Evolutionary conservation across 805 yeast genomes (phyloP).

Genomic region (Candida taoyuanica): DNA sequence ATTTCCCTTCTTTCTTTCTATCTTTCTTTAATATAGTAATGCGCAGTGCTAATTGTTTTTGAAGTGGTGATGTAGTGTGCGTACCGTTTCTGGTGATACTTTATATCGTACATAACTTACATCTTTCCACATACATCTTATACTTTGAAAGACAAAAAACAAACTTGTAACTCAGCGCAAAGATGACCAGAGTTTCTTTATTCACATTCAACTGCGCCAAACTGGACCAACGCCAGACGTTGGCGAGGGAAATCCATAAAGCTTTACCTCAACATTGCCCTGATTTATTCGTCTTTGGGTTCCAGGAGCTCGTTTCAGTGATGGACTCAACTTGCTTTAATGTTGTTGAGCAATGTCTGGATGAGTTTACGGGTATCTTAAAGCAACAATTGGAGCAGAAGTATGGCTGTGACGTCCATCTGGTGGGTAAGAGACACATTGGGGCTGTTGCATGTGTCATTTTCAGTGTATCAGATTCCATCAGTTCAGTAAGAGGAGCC

Average conservation of each 20-base stretch:
- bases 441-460: slow-evolving; percentile 59
- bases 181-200: slow-evolving; percentile 15
- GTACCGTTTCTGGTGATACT: neutral
- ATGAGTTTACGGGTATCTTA: too few species aligned
- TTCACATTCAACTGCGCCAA: slow-evolving; percentile 58
- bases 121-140: too few species aligned
- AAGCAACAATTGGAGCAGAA: too few species aligned
- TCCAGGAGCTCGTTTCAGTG: slow-evolving; percentile 58
- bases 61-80: too few species aligned
- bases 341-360: slow-evolving; percentile 34
- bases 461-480: slow-evolving; percentile 29
- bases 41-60: too few species aligned
- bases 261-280: slow-evolving; percentile 34
- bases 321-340: slow-evolving; percentile 47
- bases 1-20: neutral
- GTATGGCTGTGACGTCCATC: neutral
- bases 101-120: too few species aligned
- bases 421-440: slow-evolving; percentile 34
- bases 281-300: slow-evolving; percentile 54
- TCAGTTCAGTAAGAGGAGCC: slow-evolving; percentile 1
- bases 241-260: slow-evolving; percentile 13
- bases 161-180: too few species aligned
- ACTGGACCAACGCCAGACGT: slow-evolving; percentile 27
- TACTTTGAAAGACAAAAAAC: too few species aligned
- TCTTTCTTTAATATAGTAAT: too few species aligned